These are phyloP conservation scores for Pyricularia grisea DNA, from an alignment of 2,329 filamentous ascomycete genomes.

Conservation along the genomic window DNA sequence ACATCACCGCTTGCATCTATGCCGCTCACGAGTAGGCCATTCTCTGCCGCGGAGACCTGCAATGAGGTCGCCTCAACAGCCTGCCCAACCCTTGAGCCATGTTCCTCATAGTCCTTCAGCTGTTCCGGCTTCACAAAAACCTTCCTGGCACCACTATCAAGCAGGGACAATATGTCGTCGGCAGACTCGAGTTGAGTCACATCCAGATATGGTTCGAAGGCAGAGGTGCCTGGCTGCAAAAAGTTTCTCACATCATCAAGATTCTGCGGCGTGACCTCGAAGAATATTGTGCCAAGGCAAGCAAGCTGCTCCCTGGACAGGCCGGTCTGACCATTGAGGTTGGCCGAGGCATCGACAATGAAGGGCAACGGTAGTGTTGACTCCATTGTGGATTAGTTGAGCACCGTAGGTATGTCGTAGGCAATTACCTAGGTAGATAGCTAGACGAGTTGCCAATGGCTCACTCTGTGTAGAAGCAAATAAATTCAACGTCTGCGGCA, in stretches of 20 bases:
- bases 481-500: background rate
- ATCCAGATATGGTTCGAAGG: constrained; percentile 63
- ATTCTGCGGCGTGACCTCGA: constrained; percentile 34
- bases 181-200: constrained; percentile 57
- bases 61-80: constrained; percentile 29
- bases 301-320: constrained; percentile 48
- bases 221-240: constrained; percentile 37
- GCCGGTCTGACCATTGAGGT: constrained; percentile 35
- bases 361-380: constrained; percentile 56
- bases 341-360: constrained; percentile 43
- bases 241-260: constrained; percentile 35
- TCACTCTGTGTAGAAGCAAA: background rate
- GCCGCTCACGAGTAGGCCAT: constrained; percentile 43
- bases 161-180: constrained; percentile 68
- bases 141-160: constrained; percentile 77
- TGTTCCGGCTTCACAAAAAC: constrained; percentile 72
- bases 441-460: background rate
- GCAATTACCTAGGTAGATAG: background rate
- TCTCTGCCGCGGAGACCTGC: constrained; percentile 29
- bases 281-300: constrained; percentile 49
- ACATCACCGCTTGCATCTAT: constrained; percentile 36
- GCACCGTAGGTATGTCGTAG: too few species aligned
- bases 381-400: constrained; percentile 39
- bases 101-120: constrained; percentile 47
- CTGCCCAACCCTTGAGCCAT: constrained; percentile 46